A percentile compares a stretch with the other conserved stretches of the same genome.
These are phyloP conservation scores for Penicillium frequentans DNA, from an alignment of 2,329 filamentous ascomycete species.

Conservation along the genomic window DNA sequence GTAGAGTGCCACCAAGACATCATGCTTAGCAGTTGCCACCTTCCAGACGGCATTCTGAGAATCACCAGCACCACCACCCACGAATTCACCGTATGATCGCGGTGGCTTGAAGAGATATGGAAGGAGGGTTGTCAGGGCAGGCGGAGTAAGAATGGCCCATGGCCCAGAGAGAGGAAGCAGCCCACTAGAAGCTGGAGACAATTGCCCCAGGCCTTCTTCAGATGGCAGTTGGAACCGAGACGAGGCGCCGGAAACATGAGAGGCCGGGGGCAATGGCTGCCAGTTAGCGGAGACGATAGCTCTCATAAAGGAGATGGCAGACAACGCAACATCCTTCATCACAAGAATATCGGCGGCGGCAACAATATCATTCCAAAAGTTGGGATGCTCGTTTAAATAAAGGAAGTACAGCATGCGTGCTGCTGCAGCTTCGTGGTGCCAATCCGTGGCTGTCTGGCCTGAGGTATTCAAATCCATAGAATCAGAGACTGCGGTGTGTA, in stretches of 20 bases:
- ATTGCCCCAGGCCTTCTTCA: slow-evolving; percentile 38
- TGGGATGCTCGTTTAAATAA: slow-evolving; percentile 53
- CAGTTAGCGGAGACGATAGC: slow-evolving; percentile 57
- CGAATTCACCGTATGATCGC: slow-evolving; percentile 58
- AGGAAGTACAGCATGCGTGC: slow-evolving; percentile 57
- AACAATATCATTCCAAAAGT: slow-evolving; percentile 54
- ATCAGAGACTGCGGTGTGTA: slow-evolving; percentile 21
- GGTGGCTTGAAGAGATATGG: slow-evolving; percentile 60
- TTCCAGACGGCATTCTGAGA: slow-evolving; percentile 58
- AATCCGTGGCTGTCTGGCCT: slow-evolving; percentile 39
- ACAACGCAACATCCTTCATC: slow-evolving; percentile 57
- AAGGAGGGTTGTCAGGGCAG: slow-evolving; percentile 51
- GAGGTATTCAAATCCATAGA: slow-evolving; percentile 33
- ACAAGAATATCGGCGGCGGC: slow-evolving; percentile 57
- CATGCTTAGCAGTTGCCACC: slow-evolving; percentile 59
- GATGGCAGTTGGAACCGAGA: slow-evolving; percentile 41
- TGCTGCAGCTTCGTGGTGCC: slow-evolving; percentile 50
- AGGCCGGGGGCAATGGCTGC: slow-evolving; percentile 41
- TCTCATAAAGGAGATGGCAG: slow-evolving; percentile 54
- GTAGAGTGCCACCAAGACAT: slow-evolving; percentile 54
- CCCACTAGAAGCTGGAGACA: slow-evolving; percentile 37
- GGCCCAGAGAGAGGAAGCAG: slow-evolving; percentile 47
- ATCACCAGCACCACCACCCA: slow-evolving; percentile 57
- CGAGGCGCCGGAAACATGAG: slow-evolving; percentile 18
- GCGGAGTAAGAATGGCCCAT: slow-evolving; percentile 54